Conservation (phyloP, 441 rosid species). For the Populus hybrid region DNA sequence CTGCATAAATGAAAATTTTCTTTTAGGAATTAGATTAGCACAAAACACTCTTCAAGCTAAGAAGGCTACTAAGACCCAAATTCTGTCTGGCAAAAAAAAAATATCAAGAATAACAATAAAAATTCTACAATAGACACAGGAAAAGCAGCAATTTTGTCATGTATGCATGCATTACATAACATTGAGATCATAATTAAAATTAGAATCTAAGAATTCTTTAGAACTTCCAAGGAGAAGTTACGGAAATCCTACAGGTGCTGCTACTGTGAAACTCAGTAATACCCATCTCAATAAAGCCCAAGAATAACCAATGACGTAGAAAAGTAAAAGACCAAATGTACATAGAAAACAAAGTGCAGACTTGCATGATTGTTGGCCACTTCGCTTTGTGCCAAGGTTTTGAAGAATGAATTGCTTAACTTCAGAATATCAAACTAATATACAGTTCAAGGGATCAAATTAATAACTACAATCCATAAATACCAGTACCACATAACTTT, state of each 20-base stretch:
- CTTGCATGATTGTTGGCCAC: neutral
- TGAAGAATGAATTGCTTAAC: neutral
- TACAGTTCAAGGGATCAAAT: slow-evolving; percentile 1
- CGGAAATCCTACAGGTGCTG: neutral
- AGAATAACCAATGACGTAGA: neutral
- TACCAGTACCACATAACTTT: neutral
- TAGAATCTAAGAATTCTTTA: neutral
- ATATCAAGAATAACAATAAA: neutral
- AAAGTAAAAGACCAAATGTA: neutral
- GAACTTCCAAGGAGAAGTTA: neutral
- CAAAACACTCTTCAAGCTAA: neutral
- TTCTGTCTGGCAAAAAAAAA: neutral
- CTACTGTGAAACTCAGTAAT: neutral
- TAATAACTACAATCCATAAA: neutral
- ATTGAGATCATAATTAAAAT: neutral
- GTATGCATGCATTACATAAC: neutral
- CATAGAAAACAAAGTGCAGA: neutral
- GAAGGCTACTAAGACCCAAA: neutral
- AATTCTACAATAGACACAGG: neutral
- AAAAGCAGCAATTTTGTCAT: neutral
- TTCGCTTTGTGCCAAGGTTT: neutral
- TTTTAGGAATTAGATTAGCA: slow-evolving; percentile 7
- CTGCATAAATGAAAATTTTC: slow-evolving; percentile 47
- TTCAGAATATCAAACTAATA: neutral
- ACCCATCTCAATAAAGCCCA: slow-evolving; percentile 10